Conservation (phyloP, 306 rosid genomes). For the Quercus aquifolioides region DNA sequence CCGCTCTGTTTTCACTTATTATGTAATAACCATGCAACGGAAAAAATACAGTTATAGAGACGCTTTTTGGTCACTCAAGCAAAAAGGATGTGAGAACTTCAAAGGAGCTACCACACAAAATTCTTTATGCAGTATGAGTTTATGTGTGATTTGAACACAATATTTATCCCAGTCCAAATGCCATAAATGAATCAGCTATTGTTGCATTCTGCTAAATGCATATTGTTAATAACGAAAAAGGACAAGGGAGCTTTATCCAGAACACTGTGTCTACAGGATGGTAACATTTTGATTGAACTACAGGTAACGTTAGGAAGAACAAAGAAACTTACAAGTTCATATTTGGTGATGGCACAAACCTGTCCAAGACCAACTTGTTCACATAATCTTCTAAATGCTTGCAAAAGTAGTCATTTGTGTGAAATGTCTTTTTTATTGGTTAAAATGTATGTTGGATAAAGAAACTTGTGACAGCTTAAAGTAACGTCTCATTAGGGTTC, state of each 20-base stretch:
- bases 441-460: neutral
- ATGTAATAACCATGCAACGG: neutral
- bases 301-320: constrained; percentile 3
- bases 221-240: constrained; percentile 17
- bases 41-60: neutral
- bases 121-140: neutral
- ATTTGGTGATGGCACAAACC: constrained; percentile 88
- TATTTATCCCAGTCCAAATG: constrained; percentile 66
- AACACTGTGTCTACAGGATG: neutral
- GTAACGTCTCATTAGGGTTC: neutral
- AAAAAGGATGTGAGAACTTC: neutral
- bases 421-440: neutral
- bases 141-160: constrained; percentile 83
- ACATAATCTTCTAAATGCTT: constrained; percentile 84
- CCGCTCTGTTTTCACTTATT: neutral
- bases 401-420: constrained; percentile 21
- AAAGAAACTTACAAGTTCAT: constrained; percentile 65
- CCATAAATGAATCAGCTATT: constrained; percentile 65
- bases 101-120: constrained; percentile 3
- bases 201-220: constrained; percentile 46
- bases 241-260: constrained; percentile 1
- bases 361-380: constrained; percentile 93
- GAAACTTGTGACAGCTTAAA: neutral
- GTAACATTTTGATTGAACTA: neutral
- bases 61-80: constrained; percentile 2